Evolutionary conservation across 2,329 filamentous ascomycete genomes (phyloP).

Genomic region (Ceratocystis ficicola): DNA sequence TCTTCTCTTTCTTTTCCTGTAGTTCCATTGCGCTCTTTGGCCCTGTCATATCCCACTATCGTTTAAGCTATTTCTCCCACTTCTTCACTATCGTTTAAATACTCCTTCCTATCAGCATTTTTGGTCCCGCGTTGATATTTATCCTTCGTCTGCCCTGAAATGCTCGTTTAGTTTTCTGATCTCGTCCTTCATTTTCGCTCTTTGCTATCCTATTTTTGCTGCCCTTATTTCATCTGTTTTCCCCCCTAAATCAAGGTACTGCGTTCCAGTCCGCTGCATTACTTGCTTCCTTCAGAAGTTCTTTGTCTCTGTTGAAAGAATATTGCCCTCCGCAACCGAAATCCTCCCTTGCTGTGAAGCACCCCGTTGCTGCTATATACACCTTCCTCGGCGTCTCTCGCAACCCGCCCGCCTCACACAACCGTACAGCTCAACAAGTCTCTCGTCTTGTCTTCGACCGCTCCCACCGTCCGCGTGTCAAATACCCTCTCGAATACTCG

Average conservation of each 20-base stretch:
- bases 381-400: slow-evolving; percentile 1
- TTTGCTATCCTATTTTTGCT: neutral
- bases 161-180: slow-evolving; percentile 4
- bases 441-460: neutral
- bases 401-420: too few species aligned
- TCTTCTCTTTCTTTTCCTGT: slow-evolving; percentile 2
- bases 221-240: neutral
- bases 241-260: slow-evolving; percentile 14
- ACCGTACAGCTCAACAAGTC: neutral
- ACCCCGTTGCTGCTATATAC: neutral
- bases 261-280: slow-evolving; percentile 11
- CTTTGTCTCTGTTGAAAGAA: neutral
- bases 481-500: too few species aligned
- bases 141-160: neutral
- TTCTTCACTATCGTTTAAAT: slow-evolving; percentile 10
- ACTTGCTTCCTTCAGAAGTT: neutral
- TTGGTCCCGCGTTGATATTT: neutral
- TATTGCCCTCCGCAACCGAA: neutral
- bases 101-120: neutral
- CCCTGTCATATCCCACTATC: slow-evolving; percentile 6
- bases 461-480: too few species aligned
- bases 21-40: neutral
- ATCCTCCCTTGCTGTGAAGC: neutral
- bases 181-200: slow-evolving; percentile 3
- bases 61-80: slow-evolving; percentile 11